Evolutionary conservation across 768 basidiomycete species (phyloP).

Genomic region (Daedaleopsis sinensis): DNA sequence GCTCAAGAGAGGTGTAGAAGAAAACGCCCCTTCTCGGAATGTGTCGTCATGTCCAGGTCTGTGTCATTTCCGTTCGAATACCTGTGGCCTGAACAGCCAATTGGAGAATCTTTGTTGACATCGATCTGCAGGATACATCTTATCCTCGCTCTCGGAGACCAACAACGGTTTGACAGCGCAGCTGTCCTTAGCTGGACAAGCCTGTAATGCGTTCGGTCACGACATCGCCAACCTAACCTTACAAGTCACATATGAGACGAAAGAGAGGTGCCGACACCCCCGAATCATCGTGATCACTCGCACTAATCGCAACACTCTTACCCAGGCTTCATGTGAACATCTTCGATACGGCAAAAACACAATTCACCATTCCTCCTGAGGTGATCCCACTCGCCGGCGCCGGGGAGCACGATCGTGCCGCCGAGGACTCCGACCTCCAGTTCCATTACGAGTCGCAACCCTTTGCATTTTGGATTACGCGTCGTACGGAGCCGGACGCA

Average conservation of each 20-base stretch:
- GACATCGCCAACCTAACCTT: conserved; percentile 64
- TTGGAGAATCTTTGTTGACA: neutral
- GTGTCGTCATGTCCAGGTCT: conserved; percentile 33
- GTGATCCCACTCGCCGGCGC: conserved; percentile 41
- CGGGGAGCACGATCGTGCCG: conserved; percentile 10
- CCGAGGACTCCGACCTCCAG: conserved; percentile 56
- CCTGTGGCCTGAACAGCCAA: neutral
- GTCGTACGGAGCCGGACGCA: conserved; percentile 56
- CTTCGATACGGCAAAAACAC: conserved; percentile 58
- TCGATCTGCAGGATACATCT: conserved; percentile 51
- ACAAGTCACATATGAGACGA: conserved; percentile 62
- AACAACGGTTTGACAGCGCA: conserved; percentile 55
- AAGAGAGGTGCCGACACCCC: conserved; percentile 39
- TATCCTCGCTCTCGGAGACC: conserved; percentile 47
- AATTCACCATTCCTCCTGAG: conserved; percentile 68
- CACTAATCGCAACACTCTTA: conserved; percentile 44
- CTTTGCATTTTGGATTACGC: conserved; percentile 82
- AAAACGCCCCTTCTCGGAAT: conserved; percentile 25
- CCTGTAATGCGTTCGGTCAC: conserved; percentile 67
- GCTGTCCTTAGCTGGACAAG: conserved; percentile 53
- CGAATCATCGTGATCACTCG: conserved; percentile 28
- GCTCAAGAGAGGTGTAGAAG: conserved; percentile 2
- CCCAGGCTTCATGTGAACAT: conserved; percentile 69
- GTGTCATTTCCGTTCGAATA: conserved; percentile 1
- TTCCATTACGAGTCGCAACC: conserved; percentile 69